Base-by-base conservation (phyloP, 2,329 filamentous ascomycete species). In the Colletotrichum liriopes region DNA sequence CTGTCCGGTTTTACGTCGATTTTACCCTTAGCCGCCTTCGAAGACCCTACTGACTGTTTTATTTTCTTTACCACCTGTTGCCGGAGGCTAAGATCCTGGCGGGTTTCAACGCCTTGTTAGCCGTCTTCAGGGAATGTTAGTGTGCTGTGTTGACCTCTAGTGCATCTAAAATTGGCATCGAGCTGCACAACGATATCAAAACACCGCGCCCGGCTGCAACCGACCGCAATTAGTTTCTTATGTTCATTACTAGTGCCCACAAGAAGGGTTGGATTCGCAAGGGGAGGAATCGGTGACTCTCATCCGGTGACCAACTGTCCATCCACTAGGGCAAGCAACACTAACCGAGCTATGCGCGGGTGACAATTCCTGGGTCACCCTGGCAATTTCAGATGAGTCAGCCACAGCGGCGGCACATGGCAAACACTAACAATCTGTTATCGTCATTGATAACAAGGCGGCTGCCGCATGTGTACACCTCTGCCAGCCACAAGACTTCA, bases 381-480 rank as follows among this genome's bases (percentile, higher is more conserved):
- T 39, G 11, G n/a, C 45, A 39, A 39, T 20, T n/a, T 26, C 9
- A 52, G 60, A 63, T 52, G 60, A 63, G 43, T 63, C 60, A 63
- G 60, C 60, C 9, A n/a, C 12, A 29, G 35, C 32, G 59, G 59
- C 32, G 59, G 59, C 32, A 23, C 20, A 56, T 23, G 35, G 35
- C 16, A 56, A 39, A 23, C 35, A 26, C 20, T 18, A 20, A 39
- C 9, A 5, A 26, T 29, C 32, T 63, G 45, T 52, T 63, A 52
- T 63, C 60, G 60, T 52, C 60, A 63, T 63, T 52, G 60, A 63
- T 52, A 41, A 52, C 47, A n/a, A n/a, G 23, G n/a, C n/a, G n/a
- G 6, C 20, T 18, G 26, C 3, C 29, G 43, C 29, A 7, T 16
- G 9, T 41, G 37, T 9, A 16, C 16, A 20, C 35, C 20, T 29